Evolutionary conservation across 805 yeast species (phyloP), one percentile per base, ranked within the genome.

Genomic region (Spathaspora hagerdaliae): DNA sequence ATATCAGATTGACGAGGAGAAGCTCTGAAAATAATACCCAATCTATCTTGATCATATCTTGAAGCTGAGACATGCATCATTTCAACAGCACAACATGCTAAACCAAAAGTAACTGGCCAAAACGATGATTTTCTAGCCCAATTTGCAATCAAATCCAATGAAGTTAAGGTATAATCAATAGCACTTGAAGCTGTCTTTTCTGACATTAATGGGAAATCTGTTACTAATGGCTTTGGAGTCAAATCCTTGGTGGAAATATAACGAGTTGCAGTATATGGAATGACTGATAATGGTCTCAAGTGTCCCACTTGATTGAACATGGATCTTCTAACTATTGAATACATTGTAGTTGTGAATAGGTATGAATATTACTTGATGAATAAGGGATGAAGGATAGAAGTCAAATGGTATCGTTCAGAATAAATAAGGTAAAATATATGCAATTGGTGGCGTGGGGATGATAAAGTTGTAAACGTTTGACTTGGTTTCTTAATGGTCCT

Each of bases 1-100:
- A 87, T 84, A 77, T 87, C 96, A 5, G 94, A 82, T 67, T 87
- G 96, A 71, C 96, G 85, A 44, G 96, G 96, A 34, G 95, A 85
- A 31, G 94, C 96, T 75, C 96, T 83, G 81, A 87, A 87, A 78
- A 87, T 87, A 59, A 87, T 87, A 58, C 96, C 96, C 63, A 87
- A 74, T 65, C 96, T 81, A 73, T 87, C 96, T 71, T 88, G 96
- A 69, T 87, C 96, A 67, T 87, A 87, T 61, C 96, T 77, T 50
- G 96, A 95, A 47, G 95, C 82, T 26, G 96, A 87, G 34, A 85
- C 86, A 64, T 87, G 96, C 96, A 87, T 87, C 96, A 87, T 87
- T 69, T 87, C 96, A 36, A 87, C 95, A 50, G 96, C 96, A 74
- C 96, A 87, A 69, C 96, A 87, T 7, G 96, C 96, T 60, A 87